Base-by-base conservation (phyloP, 768 basidiomycete genomes). In the Cantharellus cinnabarinus region DNA sequence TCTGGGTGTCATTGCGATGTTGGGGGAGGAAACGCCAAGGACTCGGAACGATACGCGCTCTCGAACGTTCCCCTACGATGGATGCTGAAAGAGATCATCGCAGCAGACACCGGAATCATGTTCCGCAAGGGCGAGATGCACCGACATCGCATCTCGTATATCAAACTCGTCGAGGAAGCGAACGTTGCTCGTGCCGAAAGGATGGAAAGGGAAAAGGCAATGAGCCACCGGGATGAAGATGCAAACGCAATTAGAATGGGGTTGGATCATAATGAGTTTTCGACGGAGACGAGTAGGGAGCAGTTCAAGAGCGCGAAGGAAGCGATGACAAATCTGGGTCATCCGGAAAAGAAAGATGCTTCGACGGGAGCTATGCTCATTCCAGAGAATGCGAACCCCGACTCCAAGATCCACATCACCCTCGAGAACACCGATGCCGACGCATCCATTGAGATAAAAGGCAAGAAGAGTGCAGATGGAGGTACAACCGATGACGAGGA, bases 1-100 rank as follows among this genome's bases (percentile, higher is more conserved):
- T 64, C 78, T 3, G 86, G 86, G 2, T 78, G 79, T 61, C 86
- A 88, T 64, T 66, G 70, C 50, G 85, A 87, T 66, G 72, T 88
- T 29, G 86, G 86, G 29, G 86, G 86, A 10, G 81, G 82, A n/a
- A 68, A 71, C 4, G 77, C 77, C 2, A 51, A 65, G 14, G 56
- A 57, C 56, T 14, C 35, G 37, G 56, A 57, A 5, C 35, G 7
- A 10, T 38, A 57, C 41, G 56, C 56, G 35, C 56, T 57, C 41
- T 37, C 56, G 10, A 57, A 57, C 41, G 55, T 62, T 20, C 62
- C 63, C 4, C 56, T 64, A 2, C 39, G 52, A 39, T 64, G 63
- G 63, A 64, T 64, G 63, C 51, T 64, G 56, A 42, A 60, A n/a
- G 62, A 62, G 56, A 58, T 62, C 48, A 38, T 64, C 44, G 20